Conservation (phyloP, 2,329 filamentous ascomycete species). For the Periglandula ipomoeae region DNA sequence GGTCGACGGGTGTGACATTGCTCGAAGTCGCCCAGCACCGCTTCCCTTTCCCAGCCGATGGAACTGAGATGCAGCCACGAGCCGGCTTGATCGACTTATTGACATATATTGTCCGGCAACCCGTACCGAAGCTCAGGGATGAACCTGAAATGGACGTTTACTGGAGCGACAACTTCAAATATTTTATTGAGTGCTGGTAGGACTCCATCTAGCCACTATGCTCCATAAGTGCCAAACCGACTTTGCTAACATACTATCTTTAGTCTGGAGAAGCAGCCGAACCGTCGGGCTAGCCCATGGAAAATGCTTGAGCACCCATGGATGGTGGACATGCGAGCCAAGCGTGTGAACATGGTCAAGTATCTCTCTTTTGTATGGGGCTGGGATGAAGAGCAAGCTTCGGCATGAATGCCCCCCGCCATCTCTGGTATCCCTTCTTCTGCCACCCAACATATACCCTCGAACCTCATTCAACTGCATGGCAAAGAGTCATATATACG, state of each 20-base stretch:
- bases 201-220: constrained; percentile 26
- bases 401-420: background rate
- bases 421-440: background rate
- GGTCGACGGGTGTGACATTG: constrained; percentile 92
- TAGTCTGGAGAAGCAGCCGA: constrained; percentile 89
- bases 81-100: constrained; percentile 90
- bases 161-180: constrained; percentile 98
- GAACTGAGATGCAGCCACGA: constrained; percentile 87
- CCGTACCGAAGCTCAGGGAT: constrained; percentile 91
- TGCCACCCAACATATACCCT: background rate
- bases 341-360: constrained; percentile 95
- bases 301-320: constrained; percentile 98
- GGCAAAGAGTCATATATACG: background rate
- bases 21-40: constrained; percentile 99
- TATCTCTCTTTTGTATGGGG: constrained; percentile 96
- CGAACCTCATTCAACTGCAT: background rate
- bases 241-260: constrained; percentile 15
- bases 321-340: constrained; percentile 93
- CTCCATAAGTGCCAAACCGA: background rate
- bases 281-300: constrained; percentile 85
- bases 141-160: constrained; percentile 81
- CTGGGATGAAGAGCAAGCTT: constrained; percentile 58
- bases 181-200: constrained; percentile 98
- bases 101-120: constrained; percentile 94
- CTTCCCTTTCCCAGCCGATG: constrained; percentile 96